phyloP scores from a whole-genome alignment of 768 basidiomycete species.

The Russula sp. region DNA sequence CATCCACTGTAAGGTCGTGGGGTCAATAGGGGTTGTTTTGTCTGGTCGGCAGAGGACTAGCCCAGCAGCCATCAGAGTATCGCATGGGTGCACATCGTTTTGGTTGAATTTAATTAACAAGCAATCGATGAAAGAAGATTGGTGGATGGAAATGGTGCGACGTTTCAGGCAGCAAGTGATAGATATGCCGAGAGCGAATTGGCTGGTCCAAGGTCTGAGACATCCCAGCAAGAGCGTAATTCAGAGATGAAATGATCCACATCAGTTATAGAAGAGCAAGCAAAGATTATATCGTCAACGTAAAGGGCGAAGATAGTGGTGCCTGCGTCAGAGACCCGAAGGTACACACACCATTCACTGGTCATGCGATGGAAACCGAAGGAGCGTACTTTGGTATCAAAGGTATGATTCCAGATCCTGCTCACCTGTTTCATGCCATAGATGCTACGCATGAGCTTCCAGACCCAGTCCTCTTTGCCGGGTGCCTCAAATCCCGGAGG shows the following conservation, averaged over 20 bases:
- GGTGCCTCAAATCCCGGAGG: too few species aligned
- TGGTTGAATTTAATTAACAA: too few species aligned
- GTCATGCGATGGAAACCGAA: not conserved
- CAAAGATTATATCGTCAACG: not conserved
- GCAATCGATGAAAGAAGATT: not conserved
- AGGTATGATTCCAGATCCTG: not conserved
- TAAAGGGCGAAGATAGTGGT: not conserved
- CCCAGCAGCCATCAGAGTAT: too few species aligned
- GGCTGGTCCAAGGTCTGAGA: not conserved
- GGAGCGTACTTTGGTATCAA: not conserved
- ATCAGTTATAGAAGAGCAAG: not conserved
- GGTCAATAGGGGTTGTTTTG: too few species aligned
- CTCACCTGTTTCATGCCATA: not conserved
- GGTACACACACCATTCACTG: not conserved
- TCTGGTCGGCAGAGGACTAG: too few species aligned
- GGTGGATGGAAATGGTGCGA: not conserved
- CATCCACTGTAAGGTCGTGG: not conserved
- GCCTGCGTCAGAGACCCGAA: rapidly evolving
- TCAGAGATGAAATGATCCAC: not conserved
- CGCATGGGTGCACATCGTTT: too few species aligned
- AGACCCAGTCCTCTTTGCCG: too few species aligned
- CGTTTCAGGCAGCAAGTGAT: not conserved
- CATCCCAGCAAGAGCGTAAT: not conserved
- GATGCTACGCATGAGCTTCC: too few species aligned
- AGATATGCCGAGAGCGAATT: not conserved